phyloP scores from a whole-genome alignment of 495 filamentous ascomycete genomes.

The Penicillium cinerascens region DNA sequence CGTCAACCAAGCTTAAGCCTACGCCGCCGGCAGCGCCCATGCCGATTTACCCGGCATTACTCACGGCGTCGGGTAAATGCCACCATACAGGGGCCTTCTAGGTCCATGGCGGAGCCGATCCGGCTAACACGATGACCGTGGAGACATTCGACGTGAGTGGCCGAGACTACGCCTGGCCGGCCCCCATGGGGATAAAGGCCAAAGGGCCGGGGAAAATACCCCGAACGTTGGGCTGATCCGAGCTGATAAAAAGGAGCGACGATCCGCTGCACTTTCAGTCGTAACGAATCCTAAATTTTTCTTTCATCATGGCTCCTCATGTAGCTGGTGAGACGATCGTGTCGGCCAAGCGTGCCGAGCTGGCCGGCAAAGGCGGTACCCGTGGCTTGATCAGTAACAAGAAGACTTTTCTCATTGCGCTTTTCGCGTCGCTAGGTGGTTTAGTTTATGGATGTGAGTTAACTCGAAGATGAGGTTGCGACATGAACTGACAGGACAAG shows the following conservation, averaged over 20 bases:
- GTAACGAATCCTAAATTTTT: background rate
- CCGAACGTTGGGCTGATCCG: background rate
- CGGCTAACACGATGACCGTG: background rate
- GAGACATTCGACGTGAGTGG: background rate
- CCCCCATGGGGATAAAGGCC: slow-evolving; percentile 8
- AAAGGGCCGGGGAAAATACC: slow-evolving; percentile 4
- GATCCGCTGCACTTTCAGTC: background rate
- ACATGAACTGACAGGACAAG: slow-evolving; percentile 7
- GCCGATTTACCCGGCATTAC: background rate
- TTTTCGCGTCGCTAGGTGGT: slow-evolving; percentile 37
- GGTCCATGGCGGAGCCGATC: background rate
- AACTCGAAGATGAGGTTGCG: background rate
- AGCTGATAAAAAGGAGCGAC: background rate
- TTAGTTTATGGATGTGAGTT: slow-evolving; percentile 37
- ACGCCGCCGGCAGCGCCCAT: too few species aligned
- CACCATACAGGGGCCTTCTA: background rate
- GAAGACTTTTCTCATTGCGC: slow-evolving; percentile 31
- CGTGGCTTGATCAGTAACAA: slow-evolving; percentile 31
- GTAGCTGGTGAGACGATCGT: slow-evolving; percentile 22
- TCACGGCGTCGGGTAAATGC: background rate
- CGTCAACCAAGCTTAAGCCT: background rate
- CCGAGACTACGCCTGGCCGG: background rate
- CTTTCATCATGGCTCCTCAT: slow-evolving; percentile 14
- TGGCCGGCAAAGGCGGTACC: slow-evolving; percentile 28
- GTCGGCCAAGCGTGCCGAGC: slow-evolving; percentile 37